Evolutionary conservation across 176 grass and related monocot genomes (phyloP).

Genomic region (Lolium rigidum): DNA sequence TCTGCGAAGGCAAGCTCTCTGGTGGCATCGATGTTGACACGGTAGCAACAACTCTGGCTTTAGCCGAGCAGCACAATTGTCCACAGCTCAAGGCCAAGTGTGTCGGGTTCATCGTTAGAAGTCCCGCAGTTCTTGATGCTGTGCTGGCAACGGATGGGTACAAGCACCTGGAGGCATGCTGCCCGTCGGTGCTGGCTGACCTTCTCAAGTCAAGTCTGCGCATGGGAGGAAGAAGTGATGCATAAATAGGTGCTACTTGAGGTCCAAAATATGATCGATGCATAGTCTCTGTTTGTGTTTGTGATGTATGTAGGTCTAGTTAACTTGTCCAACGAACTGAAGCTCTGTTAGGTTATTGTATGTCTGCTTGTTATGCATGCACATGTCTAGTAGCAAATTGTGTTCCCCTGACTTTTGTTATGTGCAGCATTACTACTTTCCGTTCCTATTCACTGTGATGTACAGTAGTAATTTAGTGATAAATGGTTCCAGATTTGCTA

Average conservation of each 20-base stretch:
- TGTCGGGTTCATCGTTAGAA: slow-evolving; percentile 28
- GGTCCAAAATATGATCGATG: not conserved
- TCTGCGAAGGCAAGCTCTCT: slow-evolving; percentile 20
- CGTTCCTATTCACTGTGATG: too few species aligned
- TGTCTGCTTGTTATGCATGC: not conserved
- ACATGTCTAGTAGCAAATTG: not conserved
- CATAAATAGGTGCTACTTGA: not conserved
- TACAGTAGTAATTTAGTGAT: too few species aligned
- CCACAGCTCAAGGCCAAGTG: slow-evolving; percentile 35
- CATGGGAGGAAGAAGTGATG: not conserved
- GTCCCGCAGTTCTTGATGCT: slow-evolving; percentile 13
- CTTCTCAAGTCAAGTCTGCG: slow-evolving; percentile 9
- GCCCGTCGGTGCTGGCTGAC: not conserved
- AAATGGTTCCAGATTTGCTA: not conserved
- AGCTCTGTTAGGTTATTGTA: not conserved
- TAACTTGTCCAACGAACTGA: not conserved
- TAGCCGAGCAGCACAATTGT: slow-evolving; percentile 36
- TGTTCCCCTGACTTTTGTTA: not conserved
- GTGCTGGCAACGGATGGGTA: slow-evolving; percentile 33
- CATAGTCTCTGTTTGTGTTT: not conserved
- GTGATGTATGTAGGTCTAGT: not conserved
- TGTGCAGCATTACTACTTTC: not conserved
- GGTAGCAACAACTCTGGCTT: slow-evolving; percentile 24
- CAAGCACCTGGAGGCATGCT: not conserved
- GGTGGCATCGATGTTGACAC: not conserved